Evolutionary conservation across 106 monocot genomes (phyloP), one percentile per base, ranked within the genome.

Genomic region (Phalaenopsis equestris): DNA sequence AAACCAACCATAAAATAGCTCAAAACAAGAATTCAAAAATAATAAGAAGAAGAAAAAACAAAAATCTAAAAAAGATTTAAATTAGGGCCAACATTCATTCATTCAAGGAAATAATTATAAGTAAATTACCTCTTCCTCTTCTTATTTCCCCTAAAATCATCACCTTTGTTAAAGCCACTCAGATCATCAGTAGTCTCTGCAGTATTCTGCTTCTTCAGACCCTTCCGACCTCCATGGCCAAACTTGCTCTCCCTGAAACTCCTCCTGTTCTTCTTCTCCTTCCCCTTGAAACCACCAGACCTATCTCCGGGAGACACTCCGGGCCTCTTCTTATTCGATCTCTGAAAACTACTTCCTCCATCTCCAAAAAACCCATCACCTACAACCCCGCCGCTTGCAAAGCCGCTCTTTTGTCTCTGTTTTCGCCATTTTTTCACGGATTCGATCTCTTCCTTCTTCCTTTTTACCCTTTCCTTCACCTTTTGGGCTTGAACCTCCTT

Each of bases 361-460:
- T 90, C 85, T 56, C 55, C 78, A 3, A 89, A 79, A 3, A 89
- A 79, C 41, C 81, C 86, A 67, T 85, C 8, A 37, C 88, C 93
- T 10, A 86, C 86, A 14, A 79, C 85, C 24, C 82, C 75, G 18
- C 88, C 12, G 38, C 75, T 85, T 5, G 90, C 83, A 78, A 90
- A 96, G n/a, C 96, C 93, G 10, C 86, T 87, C 70, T 84, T 88
- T 82, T 93, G 91, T 81, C 96, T 90, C 85, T 96, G 96, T 83
- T 96, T 96, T 87, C 93, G 87, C 96, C 96, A 96, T 84, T 90
- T 96, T 85, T 96, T 96, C 12, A 96, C 93, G 7, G 86, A 88
- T 24, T 96, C 96, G 21, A 93, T 92, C 8, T 90, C 91, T 42
- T 97, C 96, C 75, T 97, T 97, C 89, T 94, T 93, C 24, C 75